These are phyloP conservation scores for Tylopilus sp. DNA, from an alignment of 1,284 basidiomycete species.

Conservation along the genomic window DNA sequence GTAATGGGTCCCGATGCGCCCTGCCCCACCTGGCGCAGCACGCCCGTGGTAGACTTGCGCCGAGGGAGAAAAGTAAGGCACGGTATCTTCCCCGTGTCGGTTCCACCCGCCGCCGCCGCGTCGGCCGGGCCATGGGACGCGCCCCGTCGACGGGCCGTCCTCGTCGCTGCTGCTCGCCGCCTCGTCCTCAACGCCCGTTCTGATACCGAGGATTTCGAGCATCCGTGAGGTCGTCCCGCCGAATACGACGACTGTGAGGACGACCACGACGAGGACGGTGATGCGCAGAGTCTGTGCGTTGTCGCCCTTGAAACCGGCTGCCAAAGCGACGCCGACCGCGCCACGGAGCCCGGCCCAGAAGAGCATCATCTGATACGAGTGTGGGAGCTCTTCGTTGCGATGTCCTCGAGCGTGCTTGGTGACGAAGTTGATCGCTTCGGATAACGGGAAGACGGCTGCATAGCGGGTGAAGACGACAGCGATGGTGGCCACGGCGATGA, in stretches of 20 bases:
- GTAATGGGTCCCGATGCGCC: conserved; percentile 52
- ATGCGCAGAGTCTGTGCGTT: conserved; percentile 90
- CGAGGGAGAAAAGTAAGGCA: conserved; percentile 36
- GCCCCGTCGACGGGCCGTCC: conserved; percentile 37
- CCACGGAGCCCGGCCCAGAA: conserved; percentile 98
- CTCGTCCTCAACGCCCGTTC: conserved; percentile 94
- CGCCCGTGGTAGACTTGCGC: conserved; percentile 35
- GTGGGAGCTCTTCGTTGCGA: conserved; percentile 82
- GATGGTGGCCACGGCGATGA: conserved; percentile 87
- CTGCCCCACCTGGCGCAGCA: conserved; percentile 24
- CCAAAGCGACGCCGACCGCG: conserved; percentile 95
- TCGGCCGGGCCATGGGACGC: conserved; percentile 25
- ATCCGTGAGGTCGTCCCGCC: conserved; percentile 96
- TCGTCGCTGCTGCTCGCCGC: conserved; percentile 80
- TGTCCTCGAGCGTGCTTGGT: conserved; percentile 80
- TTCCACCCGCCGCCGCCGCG: conserved; percentile 37
- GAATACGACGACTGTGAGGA: conserved; percentile 92
- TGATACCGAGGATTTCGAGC: conserved; percentile 96
- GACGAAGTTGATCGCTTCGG: conserved; percentile 92
- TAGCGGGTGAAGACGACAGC: conserved; percentile 95
- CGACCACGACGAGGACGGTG: conserved; percentile 94
- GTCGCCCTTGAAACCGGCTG: conserved; percentile 89
- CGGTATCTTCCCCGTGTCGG: conserved; percentile 44
- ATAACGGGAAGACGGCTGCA: conserved; percentile 95
- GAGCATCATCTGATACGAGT: conserved; percentile 97